Percentiles rank a stretch among this genome's conserved stretches.
These are phyloP conservation scores for Echites panduratus DNA, from an alignment of 257 asterid species.

Conservation along the genomic window DNA sequence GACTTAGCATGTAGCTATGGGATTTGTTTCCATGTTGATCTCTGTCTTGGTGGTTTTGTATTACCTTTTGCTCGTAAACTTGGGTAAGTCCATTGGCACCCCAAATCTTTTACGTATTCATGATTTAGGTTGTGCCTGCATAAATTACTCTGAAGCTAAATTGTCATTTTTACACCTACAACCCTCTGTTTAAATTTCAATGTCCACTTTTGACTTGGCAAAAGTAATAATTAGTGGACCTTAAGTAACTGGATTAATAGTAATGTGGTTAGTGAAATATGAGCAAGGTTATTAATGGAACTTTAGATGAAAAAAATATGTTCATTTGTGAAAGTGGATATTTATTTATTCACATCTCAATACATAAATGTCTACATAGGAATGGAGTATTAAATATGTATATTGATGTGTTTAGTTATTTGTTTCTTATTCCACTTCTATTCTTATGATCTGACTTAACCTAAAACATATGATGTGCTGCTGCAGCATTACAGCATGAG, in stretches of 20 bases:
- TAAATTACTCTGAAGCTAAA: background rate
- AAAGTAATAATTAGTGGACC: too few species aligned
- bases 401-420: background rate
- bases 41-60: slow-evolving; percentile 97
- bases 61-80: slow-evolving; percentile 97
- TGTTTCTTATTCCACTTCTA: background rate
- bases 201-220: too few species aligned
- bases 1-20: slow-evolving; percentile 58
- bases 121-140: background rate
- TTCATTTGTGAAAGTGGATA: too few species aligned
- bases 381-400: background rate
- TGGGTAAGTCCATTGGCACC: slow-evolving; percentile 50
- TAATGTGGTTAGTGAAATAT: too few species aligned
- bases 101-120: background rate
- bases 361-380: too few species aligned
- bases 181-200: background rate
- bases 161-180: background rate
- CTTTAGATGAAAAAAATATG: too few species aligned
- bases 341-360: too few species aligned
- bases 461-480: background rate
- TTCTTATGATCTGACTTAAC: background rate
- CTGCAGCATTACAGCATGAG: background rate
- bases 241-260: too few species aligned
- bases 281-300: too few species aligned
- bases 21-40: slow-evolving; percentile 92